Base-by-base conservation (phyloP, 2,329 filamentous ascomycete genomes). In the Aspergillus vadensis region DNA sequence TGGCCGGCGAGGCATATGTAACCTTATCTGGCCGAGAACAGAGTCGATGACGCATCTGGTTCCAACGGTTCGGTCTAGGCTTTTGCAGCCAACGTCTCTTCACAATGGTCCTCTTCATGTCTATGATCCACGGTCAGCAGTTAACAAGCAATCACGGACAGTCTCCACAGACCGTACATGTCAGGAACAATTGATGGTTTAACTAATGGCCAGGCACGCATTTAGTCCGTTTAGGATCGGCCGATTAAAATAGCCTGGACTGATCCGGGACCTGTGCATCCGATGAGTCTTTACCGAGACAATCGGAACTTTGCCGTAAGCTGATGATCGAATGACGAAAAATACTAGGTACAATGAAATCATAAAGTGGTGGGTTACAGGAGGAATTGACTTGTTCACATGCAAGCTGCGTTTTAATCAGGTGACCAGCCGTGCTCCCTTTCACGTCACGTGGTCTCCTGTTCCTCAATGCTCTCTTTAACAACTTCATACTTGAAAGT, bases 41-140 rank as follows among this genome's bases (percentile, higher is more conserved):
- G 53, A 55, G 53, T 55, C 53, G 39, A 55, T 55, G 53, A 55
- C 53, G 53, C 53, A 55, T 47, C 10, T 14, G 5, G 25, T 32
- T 47, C 47, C 47, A 50, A 19, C 41, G 47, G 47, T 50, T 15
- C 27, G 25, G 47, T 50, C 47, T 50, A 50, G 25, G 25, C 47
- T 27, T 49, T 14, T n/a, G 23, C 23, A 49, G 41, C 27, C 21
- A 50, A n/a, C 9, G 15, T 50, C 32, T 19, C 25, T 10, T 17
- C 15, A 32, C 25, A 10, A 21, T 30, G 4, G 6, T 17, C 15
- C 21, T 27, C 15, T 27, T 48, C 21, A 9, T 6, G 25, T 27
- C 25, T 49, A 17, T 10, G 17, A 9, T 12, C 25, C 14, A 12
- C 47, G 3, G 25, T 30, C 47, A 30, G 4, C 27, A 1, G 5